Conservation (phyloP, 768 basidiomycete species). For the Suillus subaureus region DNA sequence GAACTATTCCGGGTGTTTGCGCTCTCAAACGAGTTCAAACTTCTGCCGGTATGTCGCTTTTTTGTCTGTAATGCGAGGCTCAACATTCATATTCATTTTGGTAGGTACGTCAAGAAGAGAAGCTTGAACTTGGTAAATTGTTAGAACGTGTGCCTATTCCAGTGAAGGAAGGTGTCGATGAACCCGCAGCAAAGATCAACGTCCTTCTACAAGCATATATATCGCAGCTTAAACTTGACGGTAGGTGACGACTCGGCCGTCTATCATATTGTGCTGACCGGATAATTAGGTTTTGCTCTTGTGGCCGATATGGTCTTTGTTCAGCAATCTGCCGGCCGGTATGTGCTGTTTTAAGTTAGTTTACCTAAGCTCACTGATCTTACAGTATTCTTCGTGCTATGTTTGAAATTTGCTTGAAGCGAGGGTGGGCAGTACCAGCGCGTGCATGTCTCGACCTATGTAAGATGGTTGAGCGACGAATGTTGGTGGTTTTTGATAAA, state of each 20-base stretch:
- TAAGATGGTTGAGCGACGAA: conserved; percentile 92
- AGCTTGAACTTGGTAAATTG: conserved; percentile 86
- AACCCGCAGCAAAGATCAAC: conserved; percentile 96
- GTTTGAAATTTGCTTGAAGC: conserved; percentile 96
- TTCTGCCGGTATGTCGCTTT: conserved; percentile 63
- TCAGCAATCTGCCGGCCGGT: conserved; percentile 95
- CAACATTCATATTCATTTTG: not conserved
- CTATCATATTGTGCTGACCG: not conserved
- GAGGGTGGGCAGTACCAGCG: conserved; percentile 96
- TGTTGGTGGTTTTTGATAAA: conserved; percentile 47
- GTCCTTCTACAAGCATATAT: conserved; percentile 94
- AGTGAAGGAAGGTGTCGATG: conserved; percentile 95
- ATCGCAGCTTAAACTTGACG: conserved; percentile 91
- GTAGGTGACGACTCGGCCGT: conserved; percentile 31
- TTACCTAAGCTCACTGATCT: conserved; percentile 7
- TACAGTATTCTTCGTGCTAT: conserved; percentile 90
- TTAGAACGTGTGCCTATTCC: conserved; percentile 96
- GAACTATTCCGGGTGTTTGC: conserved; percentile 97
- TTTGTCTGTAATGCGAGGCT: conserved; percentile 1
- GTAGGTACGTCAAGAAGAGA: conserved; percentile 78
- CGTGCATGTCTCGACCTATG: conserved; percentile 90
- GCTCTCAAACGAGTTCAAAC: conserved; percentile 92
- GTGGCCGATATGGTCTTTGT: conserved; percentile 96
- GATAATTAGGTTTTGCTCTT: conserved; percentile 66
- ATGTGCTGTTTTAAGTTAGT: conserved; percentile 18